Evolutionary conservation across 2,329 filamentous ascomycete species (phyloP).

Genomic region (Clonostachys sp.): DNA sequence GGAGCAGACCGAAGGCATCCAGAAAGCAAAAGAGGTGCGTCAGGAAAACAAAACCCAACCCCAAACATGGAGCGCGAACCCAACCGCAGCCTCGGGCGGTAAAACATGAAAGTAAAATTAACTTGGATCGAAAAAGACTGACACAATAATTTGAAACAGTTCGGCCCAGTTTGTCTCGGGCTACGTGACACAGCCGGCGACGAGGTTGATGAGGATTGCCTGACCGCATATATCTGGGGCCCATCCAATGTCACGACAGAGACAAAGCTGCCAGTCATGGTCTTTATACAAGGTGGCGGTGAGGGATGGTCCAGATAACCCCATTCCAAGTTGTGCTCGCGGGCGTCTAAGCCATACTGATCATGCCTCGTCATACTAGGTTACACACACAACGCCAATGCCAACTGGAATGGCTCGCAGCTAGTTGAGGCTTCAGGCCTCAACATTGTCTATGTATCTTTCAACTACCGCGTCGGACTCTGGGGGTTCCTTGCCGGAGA

Average conservation of each 20-base stretch:
- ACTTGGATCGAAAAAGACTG: no score
- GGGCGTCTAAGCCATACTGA: slow-evolving; percentile 4
- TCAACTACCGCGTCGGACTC: slow-evolving; percentile 59
- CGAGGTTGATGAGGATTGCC: slow-evolving; percentile 34
- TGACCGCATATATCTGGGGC: slow-evolving; percentile 43
- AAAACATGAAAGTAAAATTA: no score
- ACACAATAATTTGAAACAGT: slow-evolving; percentile 19
- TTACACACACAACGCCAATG: slow-evolving; percentile 41
- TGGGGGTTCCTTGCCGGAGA: slow-evolving; percentile 60
- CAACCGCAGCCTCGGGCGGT: no score
- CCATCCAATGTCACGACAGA: slow-evolving; percentile 21
- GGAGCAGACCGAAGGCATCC: slow-evolving; percentile 16
- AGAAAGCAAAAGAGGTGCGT: slow-evolving; percentile 28
- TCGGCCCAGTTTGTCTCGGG: slow-evolving; percentile 38
- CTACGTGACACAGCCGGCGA: slow-evolving; percentile 14
- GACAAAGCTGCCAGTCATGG: slow-evolving; percentile 28
- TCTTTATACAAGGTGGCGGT: slow-evolving; percentile 39
- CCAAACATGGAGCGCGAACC: no score
- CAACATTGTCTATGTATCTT: slow-evolving; percentile 51
- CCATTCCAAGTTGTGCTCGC: neutral
- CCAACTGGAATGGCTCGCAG: slow-evolving; percentile 44
- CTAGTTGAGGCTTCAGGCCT: slow-evolving; percentile 36
- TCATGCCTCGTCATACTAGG: slow-evolving; percentile 15
- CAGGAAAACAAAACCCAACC: neutral
- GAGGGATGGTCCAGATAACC: neutral